phyloP scores from a whole-genome alignment of 192 early-diverging fungal species.

The Coemansia sp. region DNA sequence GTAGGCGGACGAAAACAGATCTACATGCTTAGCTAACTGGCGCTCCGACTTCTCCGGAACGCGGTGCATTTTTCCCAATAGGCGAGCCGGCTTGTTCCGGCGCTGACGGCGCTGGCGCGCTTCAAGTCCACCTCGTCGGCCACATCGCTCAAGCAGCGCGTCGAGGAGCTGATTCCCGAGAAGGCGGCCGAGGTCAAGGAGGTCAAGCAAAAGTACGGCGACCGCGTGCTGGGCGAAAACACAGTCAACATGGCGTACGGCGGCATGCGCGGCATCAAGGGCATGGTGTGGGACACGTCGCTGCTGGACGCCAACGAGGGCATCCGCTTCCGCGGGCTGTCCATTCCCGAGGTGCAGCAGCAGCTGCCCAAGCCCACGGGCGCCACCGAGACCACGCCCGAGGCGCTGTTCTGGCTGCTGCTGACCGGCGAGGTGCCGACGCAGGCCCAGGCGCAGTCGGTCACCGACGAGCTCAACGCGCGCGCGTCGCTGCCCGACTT shows the following conservation, averaged over 20 bases:
- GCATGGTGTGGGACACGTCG: conserved; percentile 97
- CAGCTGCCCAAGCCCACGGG: conserved; percentile 81
- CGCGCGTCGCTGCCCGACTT: conserved; percentile 86
- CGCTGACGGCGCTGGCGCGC: conserved; percentile 44
- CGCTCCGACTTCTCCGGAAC: not conserved
- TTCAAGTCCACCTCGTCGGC: conserved; percentile 54
- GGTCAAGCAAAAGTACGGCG: conserved; percentile 86
- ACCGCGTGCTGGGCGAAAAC: conserved; percentile 85
- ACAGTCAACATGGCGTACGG: conserved; percentile 98
- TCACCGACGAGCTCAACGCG: conserved; percentile 96
- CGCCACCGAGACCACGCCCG: conserved; percentile 93
- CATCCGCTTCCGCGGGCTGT: conserved; percentile 95
- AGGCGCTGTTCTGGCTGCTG: conserved; percentile 97
- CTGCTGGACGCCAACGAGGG: conserved; percentile 97
- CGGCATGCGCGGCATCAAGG: conserved; percentile 99
- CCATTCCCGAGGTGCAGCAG: conserved; percentile 95
- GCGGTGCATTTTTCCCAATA: conserved; percentile 11
- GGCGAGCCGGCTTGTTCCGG: conserved; percentile 36
- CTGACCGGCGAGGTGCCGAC: conserved; percentile 97
- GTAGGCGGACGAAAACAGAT: conserved; percentile 2
- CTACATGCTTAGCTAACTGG: not conserved
- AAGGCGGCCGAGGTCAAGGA: conserved; percentile 95
- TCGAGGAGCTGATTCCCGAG: conserved; percentile 89
- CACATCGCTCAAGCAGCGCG: conserved; percentile 82
- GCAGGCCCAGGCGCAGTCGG: conserved; percentile 77